Evolutionary conservation across 345 rosid genomes (phyloP).

Genomic region (Ricinus communis): DNA sequence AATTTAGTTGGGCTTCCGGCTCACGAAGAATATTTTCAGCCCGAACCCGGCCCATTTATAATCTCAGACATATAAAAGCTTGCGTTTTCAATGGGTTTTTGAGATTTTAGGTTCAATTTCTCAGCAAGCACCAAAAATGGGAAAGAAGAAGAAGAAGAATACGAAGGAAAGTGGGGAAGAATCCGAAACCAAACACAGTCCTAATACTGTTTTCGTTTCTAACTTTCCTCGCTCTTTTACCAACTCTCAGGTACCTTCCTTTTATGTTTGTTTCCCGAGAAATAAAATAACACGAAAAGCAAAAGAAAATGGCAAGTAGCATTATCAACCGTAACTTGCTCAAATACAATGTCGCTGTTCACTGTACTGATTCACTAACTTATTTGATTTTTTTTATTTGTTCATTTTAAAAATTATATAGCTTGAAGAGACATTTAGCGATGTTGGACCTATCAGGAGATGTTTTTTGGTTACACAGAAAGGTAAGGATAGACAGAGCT

Average conservation of each 20-base stretch:
- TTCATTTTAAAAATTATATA: conserved; percentile 26
- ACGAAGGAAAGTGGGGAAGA: conserved; percentile 39
- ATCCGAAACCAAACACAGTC: conserved; percentile 47
- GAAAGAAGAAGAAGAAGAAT: conserved; percentile 45
- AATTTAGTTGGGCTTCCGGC: too few species aligned
- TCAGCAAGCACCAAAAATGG: not conserved
- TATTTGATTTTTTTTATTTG: not conserved
- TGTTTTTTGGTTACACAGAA: conserved; percentile 85
- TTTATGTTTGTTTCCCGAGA: conserved; percentile 13
- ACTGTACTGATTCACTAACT: not conserved
- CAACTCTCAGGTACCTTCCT: conserved; percentile 60
- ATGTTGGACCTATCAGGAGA: conserved; percentile 89
- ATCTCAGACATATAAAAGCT: not conserved
- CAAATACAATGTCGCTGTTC: not conserved
- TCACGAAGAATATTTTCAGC: too few species aligned
- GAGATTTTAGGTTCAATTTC: conserved; percentile 10
- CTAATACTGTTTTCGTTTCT: conserved; percentile 71
- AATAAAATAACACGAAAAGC: not conserved
- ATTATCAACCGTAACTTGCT: not conserved
- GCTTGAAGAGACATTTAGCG: conserved; percentile 89
- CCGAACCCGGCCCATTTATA: not conserved
- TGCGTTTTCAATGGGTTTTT: not conserved
- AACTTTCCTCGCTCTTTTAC: conserved; percentile 86
- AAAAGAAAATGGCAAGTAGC: not conserved
- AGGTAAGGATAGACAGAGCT: conserved; percentile 33